Base-by-base conservation (phyloP, 2,329 filamentous ascomycete genomes). In the Epichloe amarillans region DNA sequence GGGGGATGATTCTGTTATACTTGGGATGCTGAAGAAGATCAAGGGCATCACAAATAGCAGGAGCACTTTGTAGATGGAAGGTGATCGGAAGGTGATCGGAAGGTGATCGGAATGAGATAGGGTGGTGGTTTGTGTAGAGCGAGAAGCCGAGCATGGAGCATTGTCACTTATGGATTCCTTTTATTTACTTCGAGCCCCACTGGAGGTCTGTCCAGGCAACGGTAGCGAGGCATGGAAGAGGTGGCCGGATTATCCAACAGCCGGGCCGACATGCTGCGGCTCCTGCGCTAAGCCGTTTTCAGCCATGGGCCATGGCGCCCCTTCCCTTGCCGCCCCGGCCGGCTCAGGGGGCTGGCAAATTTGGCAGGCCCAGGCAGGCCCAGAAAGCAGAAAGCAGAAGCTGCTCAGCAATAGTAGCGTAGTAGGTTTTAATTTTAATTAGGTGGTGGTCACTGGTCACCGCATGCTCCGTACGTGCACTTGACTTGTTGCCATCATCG, bases 111-210 rank as follows among this genome's bases (percentile, higher is more conserved):
- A 53, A 55, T 59, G 55, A 56, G 50, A 47, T 30, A 19, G 44
- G 43, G 41, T 47, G 43, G 41, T 47, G 50, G 49, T 53, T 55
- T 61, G 58, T 59, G 52, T 58, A 53, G 58, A 55, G 53, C 61
- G 59, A 57, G 55, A 61, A 58, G 51, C 50, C 53, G 40, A 30
- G 37, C 39, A 21, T 35, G 14, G 46, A 52, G 53, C 35, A 40
- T 56, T 55, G 51, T 54, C 55, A 55, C 54, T 55, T 54, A 59
- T 50, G 53, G 57, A 53, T 60, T 57, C 61, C 62, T 71, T 72
- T 72, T 72, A 71, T 73, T 73, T 72, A 72, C 69, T 64, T 67
- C 62, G 50, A 33, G 63, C 60, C 64, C 66, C 65, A 67, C 64
- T 46, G 37, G 37, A 15, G 14, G 5, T 57, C 58, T 68, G 64